These are phyloP conservation scores for Coniochaeta hoffmannii DNA, from an alignment of 2,329 filamentous ascomycete genomes.

Conservation along the genomic window DNA sequence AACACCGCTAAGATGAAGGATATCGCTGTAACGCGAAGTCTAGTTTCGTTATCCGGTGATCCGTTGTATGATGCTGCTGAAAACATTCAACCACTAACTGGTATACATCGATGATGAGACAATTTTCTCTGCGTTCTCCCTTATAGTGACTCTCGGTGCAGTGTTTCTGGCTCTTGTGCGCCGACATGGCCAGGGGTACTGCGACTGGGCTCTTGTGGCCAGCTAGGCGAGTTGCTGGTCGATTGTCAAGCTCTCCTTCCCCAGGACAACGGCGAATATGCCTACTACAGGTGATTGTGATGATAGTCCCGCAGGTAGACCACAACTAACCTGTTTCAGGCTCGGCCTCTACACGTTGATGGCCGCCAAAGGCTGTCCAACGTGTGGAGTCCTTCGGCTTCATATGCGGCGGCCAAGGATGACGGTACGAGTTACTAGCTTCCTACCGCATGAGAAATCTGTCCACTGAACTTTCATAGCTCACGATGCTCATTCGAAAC, in stretches of 20 bases:
- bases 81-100: not conserved
- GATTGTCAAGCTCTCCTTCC: not conserved
- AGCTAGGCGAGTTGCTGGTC: not conserved
- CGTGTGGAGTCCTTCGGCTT: constrained; percentile 73
- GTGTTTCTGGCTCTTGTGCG: not conserved
- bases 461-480: constrained; percentile 19
- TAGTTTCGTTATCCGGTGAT: not conserved
- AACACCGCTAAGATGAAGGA: not conserved
- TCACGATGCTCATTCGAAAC: constrained; percentile 54
- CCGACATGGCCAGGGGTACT: not conserved
- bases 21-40: constrained; percentile 1
- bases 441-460: not conserved
- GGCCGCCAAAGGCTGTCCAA: constrained; percentile 51
- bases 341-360: not conserved
- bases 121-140: not conserved
- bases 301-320: not conserved
- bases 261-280: not conserved
- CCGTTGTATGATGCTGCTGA: not conserved
- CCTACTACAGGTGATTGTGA: not conserved
- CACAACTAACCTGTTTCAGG: not conserved
- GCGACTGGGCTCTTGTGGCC: not conserved
- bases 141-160: not conserved
- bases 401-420: constrained; percentile 49
- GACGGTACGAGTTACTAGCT: constrained; percentile 34
- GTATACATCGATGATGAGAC: not conserved